These are phyloP conservation scores for Antitrichia curtipendula DNA, from an alignment of 225 moss, liverwort and hornwort genomes.

Conservation along the genomic window DNA sequence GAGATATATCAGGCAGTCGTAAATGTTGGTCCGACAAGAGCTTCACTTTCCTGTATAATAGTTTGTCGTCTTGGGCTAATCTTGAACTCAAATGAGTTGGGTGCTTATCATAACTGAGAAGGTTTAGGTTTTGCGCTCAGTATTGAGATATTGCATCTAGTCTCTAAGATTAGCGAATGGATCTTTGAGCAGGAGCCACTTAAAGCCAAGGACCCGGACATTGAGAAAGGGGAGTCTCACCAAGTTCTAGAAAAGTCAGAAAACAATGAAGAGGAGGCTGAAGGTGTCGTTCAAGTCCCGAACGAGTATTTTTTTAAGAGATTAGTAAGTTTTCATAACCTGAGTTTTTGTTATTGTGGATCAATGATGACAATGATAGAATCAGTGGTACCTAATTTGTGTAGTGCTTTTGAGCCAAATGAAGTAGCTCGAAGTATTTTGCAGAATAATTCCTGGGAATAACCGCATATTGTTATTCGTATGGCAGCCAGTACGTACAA, in stretches of 20 bases:
- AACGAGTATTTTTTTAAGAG: constrained; percentile 5
- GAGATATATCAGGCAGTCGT: not conserved
- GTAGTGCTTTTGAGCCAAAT: not conserved
- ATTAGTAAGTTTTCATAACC: constrained; percentile 20
- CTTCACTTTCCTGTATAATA: not conserved
- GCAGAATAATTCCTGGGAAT: not conserved
- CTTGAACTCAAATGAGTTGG: not conserved
- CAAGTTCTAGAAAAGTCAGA: constrained; percentile 7
- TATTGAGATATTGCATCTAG: not conserved
- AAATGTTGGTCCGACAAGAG: not conserved
- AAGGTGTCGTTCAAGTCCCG: not conserved
- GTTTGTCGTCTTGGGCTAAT: not conserved
- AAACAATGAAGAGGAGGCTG: constrained; percentile 10
- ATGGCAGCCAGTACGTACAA: constrained; percentile 40
- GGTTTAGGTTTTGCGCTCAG: not conserved
- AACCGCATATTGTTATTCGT: not conserved
- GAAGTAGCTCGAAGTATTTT: not conserved
- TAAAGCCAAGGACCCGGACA: constrained; percentile 7
- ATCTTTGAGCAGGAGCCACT: constrained; percentile 18
- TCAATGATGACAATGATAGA: not conserved
- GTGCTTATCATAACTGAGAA: not conserved
- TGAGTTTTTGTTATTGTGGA: not conserved
- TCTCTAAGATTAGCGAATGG: not conserved
- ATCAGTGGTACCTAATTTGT: not conserved
- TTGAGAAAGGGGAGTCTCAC: constrained; percentile 9